phyloP scores from a whole-genome alignment of 1,139 yeast species.

The Scheffersomyces parashehatae region DNA sequence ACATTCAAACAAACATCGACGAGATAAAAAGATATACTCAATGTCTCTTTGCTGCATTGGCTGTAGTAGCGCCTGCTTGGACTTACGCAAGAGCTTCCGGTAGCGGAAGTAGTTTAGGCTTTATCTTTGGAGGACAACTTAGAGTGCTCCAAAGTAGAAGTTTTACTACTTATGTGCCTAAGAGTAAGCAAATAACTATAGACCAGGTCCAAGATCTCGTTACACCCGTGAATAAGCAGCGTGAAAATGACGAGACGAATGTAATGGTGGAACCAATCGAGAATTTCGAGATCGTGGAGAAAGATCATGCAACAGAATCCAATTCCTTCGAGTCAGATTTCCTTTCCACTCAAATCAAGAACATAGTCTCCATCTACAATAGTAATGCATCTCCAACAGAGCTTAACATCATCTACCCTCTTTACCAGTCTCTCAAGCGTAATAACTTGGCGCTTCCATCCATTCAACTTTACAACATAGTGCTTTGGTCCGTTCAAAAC shows the following conservation, averaged over 20 bases:
- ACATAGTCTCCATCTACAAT: conserved; percentile 18
- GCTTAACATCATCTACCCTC: conserved; percentile 38
- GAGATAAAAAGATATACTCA: conserved; percentile 16
- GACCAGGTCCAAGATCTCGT: background rate
- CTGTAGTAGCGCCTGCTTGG: background rate
- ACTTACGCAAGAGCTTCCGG: background rate
- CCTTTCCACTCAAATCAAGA: conserved; percentile 21
- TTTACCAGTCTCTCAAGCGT: conserved; percentile 44
- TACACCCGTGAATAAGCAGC: background rate
- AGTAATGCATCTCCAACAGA: conserved; percentile 19
- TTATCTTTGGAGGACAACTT: background rate
- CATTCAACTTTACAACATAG: conserved; percentile 36
- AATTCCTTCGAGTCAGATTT: conserved; percentile 24
- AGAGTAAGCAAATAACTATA: background rate
- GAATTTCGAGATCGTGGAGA: background rate
- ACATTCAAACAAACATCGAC: conserved; percentile 24
- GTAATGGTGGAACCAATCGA: too few species aligned
- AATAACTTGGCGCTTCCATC: conserved; percentile 35
- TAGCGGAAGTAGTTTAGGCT: background rate
- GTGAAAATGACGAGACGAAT: background rate
- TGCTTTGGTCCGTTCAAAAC: conserved; percentile 32
- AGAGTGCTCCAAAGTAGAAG: background rate
- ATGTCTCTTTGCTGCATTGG: background rate
- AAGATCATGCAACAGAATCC: background rate
- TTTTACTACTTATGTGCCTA: background rate